Percentiles rank a stretch among this genome's conserved stretches.
Evolutionary conservation across 2,329 filamentous ascomycete genomes (phyloP).

Genomic region (Ascochyta lentis): DNA sequence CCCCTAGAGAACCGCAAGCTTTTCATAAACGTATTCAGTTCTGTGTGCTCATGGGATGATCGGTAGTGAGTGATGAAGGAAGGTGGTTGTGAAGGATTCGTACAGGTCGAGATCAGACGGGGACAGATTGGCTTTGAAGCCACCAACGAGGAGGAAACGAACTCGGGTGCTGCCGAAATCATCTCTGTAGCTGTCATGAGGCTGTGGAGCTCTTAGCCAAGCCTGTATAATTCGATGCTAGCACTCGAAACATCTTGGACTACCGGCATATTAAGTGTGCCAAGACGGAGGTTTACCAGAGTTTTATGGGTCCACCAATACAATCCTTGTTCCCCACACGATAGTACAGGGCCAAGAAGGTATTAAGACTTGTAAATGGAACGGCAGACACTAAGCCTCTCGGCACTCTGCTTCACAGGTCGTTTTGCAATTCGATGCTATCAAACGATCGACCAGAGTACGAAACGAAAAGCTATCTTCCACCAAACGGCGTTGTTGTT

Average conservation of each 20-base stretch:
- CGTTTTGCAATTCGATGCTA: background rate
- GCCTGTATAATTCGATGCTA: background rate
- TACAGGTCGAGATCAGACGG: too few species aligned
- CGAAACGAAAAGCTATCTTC: background rate
- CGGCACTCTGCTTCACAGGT: background rate
- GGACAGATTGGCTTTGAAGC: too few species aligned
- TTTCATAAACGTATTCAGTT: too few species aligned
- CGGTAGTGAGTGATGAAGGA: too few species aligned
- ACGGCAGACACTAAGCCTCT: background rate
- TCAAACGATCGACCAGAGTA: background rate
- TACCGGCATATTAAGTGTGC: slow-evolving; percentile 8
- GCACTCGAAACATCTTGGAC: background rate
- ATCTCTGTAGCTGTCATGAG: too few species aligned
- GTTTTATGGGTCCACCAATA: slow-evolving; percentile 4
- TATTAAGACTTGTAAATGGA: background rate
- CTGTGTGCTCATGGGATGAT: too few species aligned
- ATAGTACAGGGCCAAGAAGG: background rate
- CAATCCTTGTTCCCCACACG: background rate
- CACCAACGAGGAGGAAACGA: too few species aligned
- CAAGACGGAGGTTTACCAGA: slow-evolving; percentile 14
- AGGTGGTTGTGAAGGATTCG: too few species aligned
- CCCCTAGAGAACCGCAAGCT: too few species aligned
- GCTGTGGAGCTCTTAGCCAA: background rate
- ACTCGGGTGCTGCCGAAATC: too few species aligned
- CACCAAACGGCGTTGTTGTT: background rate